phyloP scores from a whole-genome alignment of 768 basidiomycete species.

The Auriscalpium vulgare region DNA sequence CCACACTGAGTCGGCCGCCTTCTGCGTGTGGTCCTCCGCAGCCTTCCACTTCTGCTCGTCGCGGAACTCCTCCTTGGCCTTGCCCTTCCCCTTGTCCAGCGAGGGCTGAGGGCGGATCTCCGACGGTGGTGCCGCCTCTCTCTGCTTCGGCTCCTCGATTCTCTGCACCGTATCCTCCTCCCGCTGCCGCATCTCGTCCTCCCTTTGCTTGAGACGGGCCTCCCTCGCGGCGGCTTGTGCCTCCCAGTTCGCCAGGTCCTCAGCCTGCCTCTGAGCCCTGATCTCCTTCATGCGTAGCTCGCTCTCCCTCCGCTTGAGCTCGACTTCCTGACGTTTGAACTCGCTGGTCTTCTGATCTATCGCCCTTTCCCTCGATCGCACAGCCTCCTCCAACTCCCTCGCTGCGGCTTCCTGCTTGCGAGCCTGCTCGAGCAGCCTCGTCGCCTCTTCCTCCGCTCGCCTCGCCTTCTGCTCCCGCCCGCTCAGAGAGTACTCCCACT shows the following conservation, averaged over 20 bases:
- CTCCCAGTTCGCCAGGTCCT: slow-evolving; percentile 16
- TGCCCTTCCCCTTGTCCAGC: neutral
- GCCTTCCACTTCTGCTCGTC: neutral
- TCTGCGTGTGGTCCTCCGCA: neutral
- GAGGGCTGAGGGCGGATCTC: neutral
- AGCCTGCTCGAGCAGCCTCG: slow-evolving; percentile 20
- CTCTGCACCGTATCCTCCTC: slow-evolving; percentile 20
- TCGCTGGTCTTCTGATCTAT: slow-evolving; percentile 1
- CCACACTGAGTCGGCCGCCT: neutral
- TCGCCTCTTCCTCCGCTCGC: slow-evolving; percentile 17
- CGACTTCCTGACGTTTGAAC: slow-evolving; percentile 18
- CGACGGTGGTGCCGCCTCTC: slow-evolving; percentile 20
- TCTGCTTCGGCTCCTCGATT: slow-evolving; percentile 20
- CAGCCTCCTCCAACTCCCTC: slow-evolving; percentile 9
- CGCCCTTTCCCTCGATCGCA: slow-evolving; percentile 11
- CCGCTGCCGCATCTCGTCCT: slow-evolving; percentile 26
- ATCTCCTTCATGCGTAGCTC: slow-evolving; percentile 18
- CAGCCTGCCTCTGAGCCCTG: slow-evolving; percentile 15
- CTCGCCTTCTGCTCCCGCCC: slow-evolving; percentile 21
- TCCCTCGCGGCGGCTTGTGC: slow-evolving; percentile 18
- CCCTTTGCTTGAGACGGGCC: slow-evolving; percentile 17
- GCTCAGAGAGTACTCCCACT: slow-evolving; percentile 9
- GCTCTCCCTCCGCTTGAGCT: slow-evolving; percentile 25
- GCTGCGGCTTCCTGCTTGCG: slow-evolving; percentile 17
- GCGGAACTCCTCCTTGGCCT: neutral